Evolutionary conservation across 768 basidiomycete genomes (phyloP).

Genomic region (Cystobasidium onofrii): DNA sequence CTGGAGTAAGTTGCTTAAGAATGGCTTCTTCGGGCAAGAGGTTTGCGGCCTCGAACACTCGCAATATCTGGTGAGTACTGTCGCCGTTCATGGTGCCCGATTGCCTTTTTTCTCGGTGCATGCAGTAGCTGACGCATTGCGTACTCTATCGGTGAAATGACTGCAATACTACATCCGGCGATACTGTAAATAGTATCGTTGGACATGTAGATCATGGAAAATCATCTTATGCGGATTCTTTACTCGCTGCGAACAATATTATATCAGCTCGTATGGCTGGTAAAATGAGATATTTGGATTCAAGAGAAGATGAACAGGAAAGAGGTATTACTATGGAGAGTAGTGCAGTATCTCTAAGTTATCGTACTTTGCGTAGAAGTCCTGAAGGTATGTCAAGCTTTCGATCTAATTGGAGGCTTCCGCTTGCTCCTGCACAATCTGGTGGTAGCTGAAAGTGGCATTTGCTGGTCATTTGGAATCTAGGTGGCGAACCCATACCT

Average conservation of each 20-base stretch:
- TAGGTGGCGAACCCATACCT: conserved; percentile 43
- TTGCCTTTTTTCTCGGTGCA: not conserved
- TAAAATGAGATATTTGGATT: conserved; percentile 90
- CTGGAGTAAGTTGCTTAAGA: not conserved
- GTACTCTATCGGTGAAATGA: not conserved
- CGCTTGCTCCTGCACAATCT: too few species aligned
- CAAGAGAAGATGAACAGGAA: conserved; percentile 92
- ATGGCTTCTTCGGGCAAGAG: not conserved
- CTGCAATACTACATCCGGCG: too few species aligned
- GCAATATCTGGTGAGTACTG: conserved; percentile 25
- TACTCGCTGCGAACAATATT: conserved; percentile 94
- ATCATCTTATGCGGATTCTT: conserved; percentile 85
- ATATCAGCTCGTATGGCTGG: conserved; percentile 91
- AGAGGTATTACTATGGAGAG: conserved; percentile 99
- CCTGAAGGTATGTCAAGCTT: conserved; percentile 47
- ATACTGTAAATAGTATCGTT: conserved; percentile 18
- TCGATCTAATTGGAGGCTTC: too few species aligned
- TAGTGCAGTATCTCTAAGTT: conserved; percentile 81
- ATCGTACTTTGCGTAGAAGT: conserved; percentile 63
- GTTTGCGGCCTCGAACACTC: conserved; percentile 14
- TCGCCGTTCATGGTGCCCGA: not conserved
- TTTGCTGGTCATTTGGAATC: too few species aligned
- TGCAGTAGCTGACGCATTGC: not conserved
- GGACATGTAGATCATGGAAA: conserved; percentile 45
- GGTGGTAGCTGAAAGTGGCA: too few species aligned